Base-by-base conservation (phyloP, 169 alveolate genomes). In the Plasmodium blacklocki region DNA sequence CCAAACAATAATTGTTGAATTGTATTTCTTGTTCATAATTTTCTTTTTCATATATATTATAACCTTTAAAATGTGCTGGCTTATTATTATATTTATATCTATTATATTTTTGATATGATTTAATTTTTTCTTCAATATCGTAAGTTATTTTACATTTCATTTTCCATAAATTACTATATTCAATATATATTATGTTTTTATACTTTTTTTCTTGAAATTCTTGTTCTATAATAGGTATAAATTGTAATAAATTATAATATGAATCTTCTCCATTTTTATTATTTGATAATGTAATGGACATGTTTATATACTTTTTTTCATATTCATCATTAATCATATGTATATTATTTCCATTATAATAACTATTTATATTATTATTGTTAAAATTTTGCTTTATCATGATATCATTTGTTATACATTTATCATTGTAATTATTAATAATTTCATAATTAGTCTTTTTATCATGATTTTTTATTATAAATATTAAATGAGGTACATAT, bases 61-160 rank as follows among this genome's bases (percentile, higher is more conserved):
- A 80, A 21, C 90, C 90, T 70, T 80, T 80, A 72, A 80, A 80
- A 49, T 80, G 68, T 47, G 90, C 83, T 7, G 63, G 58, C 26
- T 63, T 67, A 29, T 80, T 43, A 50, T 80, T 80, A 14, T 80
- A 80, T 63, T 80, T 80, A 73, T 80, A 80, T 49, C 90, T 56
- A 4, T 63, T 80, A 60, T 80, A 80, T 50, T 56, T 59, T 29
- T 80, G 90, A 58, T 80, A 80, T 15, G 26, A 21, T 21, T 80
- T 18, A 32, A 80, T 80, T 49, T 56, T 67, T 62, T 80, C 63
- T 73, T 80, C 90, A 7, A 80, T 80, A 12, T 56, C 71, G 7
- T 50, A 26, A 14, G 59, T 58, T 60, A 80, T 70, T 32, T 80
- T 56, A 63, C 60, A 80, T 60, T 80, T 80, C 83, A 56, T 68